Conservation (phyloP, 1,139 yeast species). For the Candida sanyaensis region DNA sequence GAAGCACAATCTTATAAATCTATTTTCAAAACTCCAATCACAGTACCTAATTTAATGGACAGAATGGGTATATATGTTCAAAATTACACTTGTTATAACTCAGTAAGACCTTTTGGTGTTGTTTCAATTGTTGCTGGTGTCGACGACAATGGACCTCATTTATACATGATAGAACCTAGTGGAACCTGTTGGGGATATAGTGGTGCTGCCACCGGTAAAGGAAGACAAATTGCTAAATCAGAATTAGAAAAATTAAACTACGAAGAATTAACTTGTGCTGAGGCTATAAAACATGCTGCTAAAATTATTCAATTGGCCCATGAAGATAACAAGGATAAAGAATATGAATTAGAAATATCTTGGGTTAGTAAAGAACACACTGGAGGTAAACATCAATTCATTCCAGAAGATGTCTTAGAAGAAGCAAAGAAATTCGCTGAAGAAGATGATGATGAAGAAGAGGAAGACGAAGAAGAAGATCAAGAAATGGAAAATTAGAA, state of each 20-base stretch:
- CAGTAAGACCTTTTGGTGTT: slow-evolving; percentile 97
- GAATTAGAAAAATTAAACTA: slow-evolving; percentile 90
- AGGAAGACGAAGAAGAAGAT: slow-evolving; percentile 38
- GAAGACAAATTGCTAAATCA: slow-evolving; percentile 93
- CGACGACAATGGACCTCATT: slow-evolving; percentile 84
- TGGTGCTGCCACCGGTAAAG: slow-evolving; percentile 98
- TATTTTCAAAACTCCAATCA: slow-evolving; percentile 73
- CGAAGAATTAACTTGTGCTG: slow-evolving; percentile 66
- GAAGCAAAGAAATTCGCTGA: slow-evolving; percentile 85
- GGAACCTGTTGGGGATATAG: slow-evolving; percentile 97
- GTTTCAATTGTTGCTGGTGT: slow-evolving; percentile 92
- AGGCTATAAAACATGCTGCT: slow-evolving; percentile 93
- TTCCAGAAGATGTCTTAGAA: slow-evolving; percentile 73
- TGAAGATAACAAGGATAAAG: slow-evolving; percentile 97
- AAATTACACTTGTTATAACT: slow-evolving; percentile 92
- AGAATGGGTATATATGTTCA: slow-evolving; percentile 92
- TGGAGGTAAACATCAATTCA: slow-evolving; percentile 74
- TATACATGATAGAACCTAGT: slow-evolving; percentile 97
- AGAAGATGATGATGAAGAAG: slow-evolving; percentile 76
- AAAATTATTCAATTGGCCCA: slow-evolving; percentile 91
- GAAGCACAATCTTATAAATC: slow-evolving; percentile 84
- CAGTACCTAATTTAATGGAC: slow-evolving; percentile 81
- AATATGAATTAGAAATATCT: slow-evolving; percentile 90
- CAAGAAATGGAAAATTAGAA: slow-evolving; percentile 15
- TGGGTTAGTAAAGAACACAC: slow-evolving; percentile 81